Evolutionary conservation across 2,329 filamentous ascomycete genomes (phyloP).

Genomic region (Neonectria sp.): DNA sequence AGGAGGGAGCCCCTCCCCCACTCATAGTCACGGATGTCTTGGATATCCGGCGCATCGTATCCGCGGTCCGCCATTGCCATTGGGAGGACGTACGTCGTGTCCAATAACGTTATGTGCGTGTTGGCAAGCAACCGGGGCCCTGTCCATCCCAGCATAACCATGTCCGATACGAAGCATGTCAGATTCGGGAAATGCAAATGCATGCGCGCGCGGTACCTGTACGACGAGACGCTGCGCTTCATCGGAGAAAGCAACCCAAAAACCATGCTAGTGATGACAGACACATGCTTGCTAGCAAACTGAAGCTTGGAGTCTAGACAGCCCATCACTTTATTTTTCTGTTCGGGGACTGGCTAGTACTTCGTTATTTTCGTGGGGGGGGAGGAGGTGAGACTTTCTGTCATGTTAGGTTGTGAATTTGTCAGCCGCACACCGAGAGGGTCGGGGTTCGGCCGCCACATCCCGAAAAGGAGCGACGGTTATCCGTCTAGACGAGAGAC

Average conservation of each 20-base stretch:
- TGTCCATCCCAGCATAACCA: not conserved
- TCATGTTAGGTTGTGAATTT: constrained; percentile 6
- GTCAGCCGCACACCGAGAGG: not conserved
- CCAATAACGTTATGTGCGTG: not conserved
- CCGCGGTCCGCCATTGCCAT: not conserved
- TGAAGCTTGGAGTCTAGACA: too few species aligned
- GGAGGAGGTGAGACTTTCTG: not conserved
- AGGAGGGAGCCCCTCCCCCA: constrained; percentile 1
- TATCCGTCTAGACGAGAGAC: not conserved
- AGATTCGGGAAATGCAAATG: not conserved
- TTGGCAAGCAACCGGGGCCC: not conserved
- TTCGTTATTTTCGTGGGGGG: not conserved
- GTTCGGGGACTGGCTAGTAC: not conserved
- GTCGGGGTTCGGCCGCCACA: constrained; percentile 1
- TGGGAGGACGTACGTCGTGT: not conserved
- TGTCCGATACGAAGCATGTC: not conserved
- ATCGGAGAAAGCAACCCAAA: not conserved
- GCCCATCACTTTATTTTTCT: not conserved
- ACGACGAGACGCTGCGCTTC: not conserved
- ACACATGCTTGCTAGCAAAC: not conserved
- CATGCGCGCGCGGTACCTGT: not conserved
- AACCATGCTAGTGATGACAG: not conserved
- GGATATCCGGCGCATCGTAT: not conserved
- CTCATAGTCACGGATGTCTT: not conserved
- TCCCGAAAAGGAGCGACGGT: not conserved